These are phyloP conservation scores for Chenopodium suecicum DNA, from an alignment of 148 eudicot species.

Conservation along the genomic window DNA sequence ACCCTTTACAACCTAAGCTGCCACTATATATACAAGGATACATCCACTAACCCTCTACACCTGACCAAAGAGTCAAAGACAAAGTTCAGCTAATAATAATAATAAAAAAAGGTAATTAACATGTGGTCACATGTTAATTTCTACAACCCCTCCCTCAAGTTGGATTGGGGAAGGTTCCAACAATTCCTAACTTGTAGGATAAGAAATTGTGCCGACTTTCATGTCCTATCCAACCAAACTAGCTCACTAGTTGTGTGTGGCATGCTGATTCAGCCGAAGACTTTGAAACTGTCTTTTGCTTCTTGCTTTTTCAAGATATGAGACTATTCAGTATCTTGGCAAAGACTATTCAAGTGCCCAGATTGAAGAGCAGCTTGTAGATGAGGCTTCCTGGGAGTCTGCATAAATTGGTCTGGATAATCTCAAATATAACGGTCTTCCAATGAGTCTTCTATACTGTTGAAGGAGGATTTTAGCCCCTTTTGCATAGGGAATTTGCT, in stretches of 20 bases:
- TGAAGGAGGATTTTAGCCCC: neutral
- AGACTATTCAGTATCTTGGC: neutral
- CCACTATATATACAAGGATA: too few species aligned
- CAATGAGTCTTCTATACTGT: neutral
- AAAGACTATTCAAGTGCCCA: neutral
- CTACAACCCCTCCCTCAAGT: too few species aligned
- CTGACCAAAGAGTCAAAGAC: too few species aligned
- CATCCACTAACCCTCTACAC: too few species aligned
- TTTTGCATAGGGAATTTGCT: neutral
- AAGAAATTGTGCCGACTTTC: neutral
- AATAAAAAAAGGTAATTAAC: too few species aligned
- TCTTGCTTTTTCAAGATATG: constrained; percentile 7
- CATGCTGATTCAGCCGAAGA: neutral
- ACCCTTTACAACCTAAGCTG: too few species aligned
- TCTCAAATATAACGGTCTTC: neutral
- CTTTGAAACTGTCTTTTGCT: neutral
- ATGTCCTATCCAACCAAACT: neutral
- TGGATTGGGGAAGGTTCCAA: too few species aligned
- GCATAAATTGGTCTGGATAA: neutral
- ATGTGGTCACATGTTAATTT: too few species aligned
- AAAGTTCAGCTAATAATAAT: too few species aligned
- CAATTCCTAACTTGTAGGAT: neutral
- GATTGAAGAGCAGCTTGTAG: neutral
- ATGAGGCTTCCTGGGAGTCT: neutral
- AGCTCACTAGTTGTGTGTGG: neutral